phyloP scores from a whole-genome alignment of 306 rosid species.

The Cicer yamashitae region DNA sequence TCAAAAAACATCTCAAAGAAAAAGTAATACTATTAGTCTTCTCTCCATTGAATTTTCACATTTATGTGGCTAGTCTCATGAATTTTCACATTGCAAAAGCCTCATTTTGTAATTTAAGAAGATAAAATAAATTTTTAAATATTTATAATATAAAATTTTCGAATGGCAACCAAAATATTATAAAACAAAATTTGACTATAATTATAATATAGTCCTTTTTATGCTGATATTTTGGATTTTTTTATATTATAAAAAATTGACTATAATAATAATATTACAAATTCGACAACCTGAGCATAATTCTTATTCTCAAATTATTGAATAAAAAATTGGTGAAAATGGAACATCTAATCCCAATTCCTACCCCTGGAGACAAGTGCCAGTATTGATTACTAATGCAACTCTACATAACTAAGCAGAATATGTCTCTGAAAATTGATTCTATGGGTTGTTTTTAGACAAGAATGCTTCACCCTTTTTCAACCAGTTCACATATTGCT shows the following conservation, averaged over 20 bases:
- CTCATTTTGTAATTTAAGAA: too few species aligned
- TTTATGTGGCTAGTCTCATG: too few species aligned
- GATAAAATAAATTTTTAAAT: too few species aligned
- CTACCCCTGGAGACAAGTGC: neutral
- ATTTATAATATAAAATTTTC: too few species aligned
- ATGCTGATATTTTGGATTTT: neutral
- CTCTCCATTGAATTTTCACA: too few species aligned
- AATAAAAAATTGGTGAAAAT: neutral
- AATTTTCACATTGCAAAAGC: too few species aligned
- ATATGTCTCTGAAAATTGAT: conserved; percentile 12
- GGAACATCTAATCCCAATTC: conserved; percentile 17
- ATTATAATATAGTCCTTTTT: too few species aligned
- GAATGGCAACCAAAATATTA: too few species aligned
- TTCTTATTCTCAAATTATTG: neutral
- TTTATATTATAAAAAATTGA: neutral
- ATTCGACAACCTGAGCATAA: neutral
- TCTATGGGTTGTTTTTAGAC: conserved; percentile 44
- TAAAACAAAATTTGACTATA: too few species aligned
- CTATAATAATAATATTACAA: neutral
- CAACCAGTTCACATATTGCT: conserved; percentile 79
- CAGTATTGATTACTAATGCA: neutral
- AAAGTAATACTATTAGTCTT: too few species aligned
- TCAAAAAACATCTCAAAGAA: too few species aligned
- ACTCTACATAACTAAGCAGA: conserved; percentile 27
- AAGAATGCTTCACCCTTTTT: conserved; percentile 57